Base-by-base conservation (phyloP, 192 early-diverging fungal genomes). In the Backusella australiensis region DNA sequence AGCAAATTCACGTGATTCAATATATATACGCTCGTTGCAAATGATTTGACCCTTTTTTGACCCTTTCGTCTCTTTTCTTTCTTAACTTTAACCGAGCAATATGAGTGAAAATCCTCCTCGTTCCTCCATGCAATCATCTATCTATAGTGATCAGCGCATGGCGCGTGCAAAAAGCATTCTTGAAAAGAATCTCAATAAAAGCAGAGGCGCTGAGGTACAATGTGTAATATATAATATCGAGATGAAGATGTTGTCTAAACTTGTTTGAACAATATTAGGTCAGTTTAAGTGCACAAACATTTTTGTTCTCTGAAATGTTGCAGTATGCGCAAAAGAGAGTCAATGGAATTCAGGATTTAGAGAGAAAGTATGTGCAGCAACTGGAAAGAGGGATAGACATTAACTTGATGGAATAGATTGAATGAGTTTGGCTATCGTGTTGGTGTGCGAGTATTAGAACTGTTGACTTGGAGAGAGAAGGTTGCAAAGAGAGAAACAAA, bases 241-340 rank as follows among this genome's bases (percentile, higher is more conserved):
- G 56, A 63, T 63, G 71, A 14, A n/a, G 32, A 63, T 3, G 17
- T 5, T 35, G 11, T 5, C 6, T 67, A 67, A 34, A 17, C 14
- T 14, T 6, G 38, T 32, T 19, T 34, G 41, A 75, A 38, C 12
- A 36, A 26, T 32, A 68, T 46, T 53, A 94, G 93, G 89, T 93
- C 44, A 89, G 90, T 68, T 85, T 97, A 34, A 87, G 90, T 34
- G 91, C 97, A 5, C 96, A 95, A 81, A 88, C 93, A 17, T 96
- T 97, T 77, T 78, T 99, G 35, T 96, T 99, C 82, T 93, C 93
- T 32, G 98, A 99, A 82, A 96, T 98, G 87, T 84, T 99, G 34
- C 94, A 94, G 70, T 98, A 98, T 83, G 90, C 97, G n/a, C 97
- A 98, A 85, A 97, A 97, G 82, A 89, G 94, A 49, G 96, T 96